Evolutionary conservation across 1,139 yeast species (phyloP), one percentile per base, ranked within the genome.

Genomic region (Lodderomyces theae): DNA sequence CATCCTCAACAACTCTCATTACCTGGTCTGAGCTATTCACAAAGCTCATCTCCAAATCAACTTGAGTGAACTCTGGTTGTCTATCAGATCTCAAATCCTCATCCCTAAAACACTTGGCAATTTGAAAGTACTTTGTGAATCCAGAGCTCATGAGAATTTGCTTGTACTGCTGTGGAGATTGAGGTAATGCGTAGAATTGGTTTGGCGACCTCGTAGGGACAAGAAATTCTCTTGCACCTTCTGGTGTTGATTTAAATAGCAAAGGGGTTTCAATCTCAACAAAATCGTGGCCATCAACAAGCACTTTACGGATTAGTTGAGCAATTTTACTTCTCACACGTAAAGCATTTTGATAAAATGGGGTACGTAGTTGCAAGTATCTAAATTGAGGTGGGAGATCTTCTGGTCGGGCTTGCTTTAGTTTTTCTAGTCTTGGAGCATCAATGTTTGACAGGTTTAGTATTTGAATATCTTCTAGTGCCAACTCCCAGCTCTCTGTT

Each of bases 101-200:
- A 58, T 94, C 98, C 49, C 98, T 74, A 58, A 92, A 92, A 58
- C 99, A 92, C 52, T 79, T 82, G 3, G 98, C 98, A 38, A 94
- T 70, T 60, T 92, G 98, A 59, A 81, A 92, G 62, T 92, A 92
- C 38, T 78, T 74, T 40, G 85, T 75, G 35, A 94, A 79, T 0
- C 98, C 99, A 31, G 96, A 83, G 4, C 97, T 95, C 92, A 92
- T 92, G 33, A 92, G 66, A 29, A 92, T 70, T 62, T 92, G 98
- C 57, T 94, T 92, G 56, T 90, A 92, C 57, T 92, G 98, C 57
- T 92, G 99, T 0, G 99, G 99, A 18, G 96, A 86, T 61, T 92
- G 99, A 0, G 97, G 97, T 33, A 92, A 69, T 0, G 98, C 97
- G 58, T 90, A 92, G 60, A 87, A 86, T 3, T 72, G 65, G 10